phyloP scores from a whole-genome alignment of 1,284 basidiomycete species.

The Trichosporon sp. region DNA sequence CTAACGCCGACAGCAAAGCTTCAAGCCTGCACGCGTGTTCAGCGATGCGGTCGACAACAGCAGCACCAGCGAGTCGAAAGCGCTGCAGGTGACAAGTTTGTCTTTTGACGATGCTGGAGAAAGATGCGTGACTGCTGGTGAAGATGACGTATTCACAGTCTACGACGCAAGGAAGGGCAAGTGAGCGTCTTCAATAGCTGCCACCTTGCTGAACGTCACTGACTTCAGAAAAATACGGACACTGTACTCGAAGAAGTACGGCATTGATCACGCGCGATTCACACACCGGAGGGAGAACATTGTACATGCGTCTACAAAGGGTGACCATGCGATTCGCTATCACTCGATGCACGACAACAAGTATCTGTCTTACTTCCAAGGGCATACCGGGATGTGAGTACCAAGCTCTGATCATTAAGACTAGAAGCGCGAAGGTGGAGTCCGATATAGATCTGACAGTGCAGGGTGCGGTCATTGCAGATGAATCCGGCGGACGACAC shows the following conservation, averaged over 20 bases:
- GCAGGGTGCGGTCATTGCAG: constrained; percentile 76
- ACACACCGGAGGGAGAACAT: constrained; percentile 83
- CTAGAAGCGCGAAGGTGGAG: no score
- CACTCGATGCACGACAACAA: constrained; percentile 93
- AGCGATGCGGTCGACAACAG: constrained; percentile 63
- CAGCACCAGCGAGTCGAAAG: constrained; percentile 23
- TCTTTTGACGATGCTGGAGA: constrained; percentile 88
- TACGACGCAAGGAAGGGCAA: constrained; percentile 86
- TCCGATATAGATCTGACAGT: background rate
- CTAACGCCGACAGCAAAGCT: background rate
- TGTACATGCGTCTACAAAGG: constrained; percentile 89
- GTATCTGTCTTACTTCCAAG: constrained; percentile 91
- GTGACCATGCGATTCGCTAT: constrained; percentile 82
- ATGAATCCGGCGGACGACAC: constrained; percentile 90
- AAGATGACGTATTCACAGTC: constrained; percentile 86
- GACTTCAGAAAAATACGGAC: constrained; percentile 63
- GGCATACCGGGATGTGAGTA: constrained; percentile 69
- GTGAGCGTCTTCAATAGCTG: constrained; percentile 58
- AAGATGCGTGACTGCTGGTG: constrained; percentile 74
- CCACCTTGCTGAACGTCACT: constrained; percentile 21
- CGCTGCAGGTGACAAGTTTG: constrained; percentile 65
- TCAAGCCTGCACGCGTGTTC: constrained; percentile 74
- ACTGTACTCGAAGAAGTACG: constrained; percentile 91
- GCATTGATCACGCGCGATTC: constrained; percentile 86
- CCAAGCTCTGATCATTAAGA: background rate